Evolutionary conservation across 768 basidiomycete species (phyloP).

Genomic region (Exidia glandulosa): DNA sequence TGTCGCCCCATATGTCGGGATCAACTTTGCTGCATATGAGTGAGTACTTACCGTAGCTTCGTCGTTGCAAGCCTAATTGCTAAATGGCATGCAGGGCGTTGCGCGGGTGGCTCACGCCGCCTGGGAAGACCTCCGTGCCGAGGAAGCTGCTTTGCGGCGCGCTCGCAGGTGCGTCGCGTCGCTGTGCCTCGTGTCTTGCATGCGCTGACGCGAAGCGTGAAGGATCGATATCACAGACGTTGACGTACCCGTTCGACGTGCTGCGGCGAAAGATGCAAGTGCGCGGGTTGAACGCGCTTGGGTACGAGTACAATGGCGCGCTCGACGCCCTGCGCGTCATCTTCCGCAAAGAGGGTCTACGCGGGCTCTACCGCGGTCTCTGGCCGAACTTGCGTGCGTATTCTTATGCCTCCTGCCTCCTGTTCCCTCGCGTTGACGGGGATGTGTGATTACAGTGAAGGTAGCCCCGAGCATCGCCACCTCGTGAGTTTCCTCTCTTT

Average conservation of each 20-base stretch:
- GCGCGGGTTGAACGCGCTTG: conserved; percentile 55
- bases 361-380: conserved; percentile 72
- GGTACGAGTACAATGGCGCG: conserved; percentile 68
- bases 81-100: conserved; percentile 24
- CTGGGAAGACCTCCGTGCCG: conserved; percentile 54
- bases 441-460: conserved; percentile 43
- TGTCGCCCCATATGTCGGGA: conserved; percentile 67
- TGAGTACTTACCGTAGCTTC: background rate
- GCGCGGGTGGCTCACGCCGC: conserved; percentile 67
- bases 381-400: conserved; percentile 82
- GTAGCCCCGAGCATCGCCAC: conserved; percentile 87
- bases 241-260: conserved; percentile 95
- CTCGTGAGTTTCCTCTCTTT: conserved; percentile 21
- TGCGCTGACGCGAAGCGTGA: conserved; percentile 8
- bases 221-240: conserved; percentile 86
- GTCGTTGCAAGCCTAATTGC: background rate
- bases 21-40: conserved; percentile 95
- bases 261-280: conserved; percentile 94
- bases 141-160: conserved; percentile 81
- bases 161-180: conserved; percentile 50
- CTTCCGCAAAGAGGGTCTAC: conserved; percentile 59
- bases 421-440: background rate
- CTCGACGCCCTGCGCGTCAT: conserved; percentile 65
- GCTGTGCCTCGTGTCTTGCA: background rate
- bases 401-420: conserved; percentile 3